Conservation (phyloP, 2,329 filamentous ascomycete genomes). For the Stemphylium lycopersici region DNA sequence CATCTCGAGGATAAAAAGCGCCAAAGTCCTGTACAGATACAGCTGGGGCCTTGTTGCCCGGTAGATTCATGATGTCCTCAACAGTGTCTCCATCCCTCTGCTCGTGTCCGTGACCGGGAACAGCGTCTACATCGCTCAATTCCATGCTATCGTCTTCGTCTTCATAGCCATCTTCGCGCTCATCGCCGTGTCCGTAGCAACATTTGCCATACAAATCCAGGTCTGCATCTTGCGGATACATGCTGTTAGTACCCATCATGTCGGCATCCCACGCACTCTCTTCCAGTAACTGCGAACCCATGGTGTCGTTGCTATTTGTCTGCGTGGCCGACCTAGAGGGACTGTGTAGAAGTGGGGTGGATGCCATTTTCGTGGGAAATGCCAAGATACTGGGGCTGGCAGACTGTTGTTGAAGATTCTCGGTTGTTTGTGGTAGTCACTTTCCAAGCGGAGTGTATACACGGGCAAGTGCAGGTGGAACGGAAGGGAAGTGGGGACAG, state of each 20-base stretch:
- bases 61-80: slow-evolving; percentile 16
- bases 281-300: background rate
- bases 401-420: background rate
- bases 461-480: no score
- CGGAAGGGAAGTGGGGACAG: background rate
- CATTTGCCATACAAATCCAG: background rate
- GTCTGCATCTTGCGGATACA: background rate
- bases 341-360: background rate
- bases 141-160: slow-evolving; percentile 29
- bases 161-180: slow-evolving; percentile 20
- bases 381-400: no score
- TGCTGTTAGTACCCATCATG: background rate
- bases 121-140: slow-evolving; percentile 12
- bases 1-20: background rate
- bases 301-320: background rate
- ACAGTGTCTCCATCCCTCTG: slow-evolving; percentile 2
- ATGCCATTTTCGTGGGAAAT: background rate
- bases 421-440: background rate
- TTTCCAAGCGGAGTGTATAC: background rate
- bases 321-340: background rate
- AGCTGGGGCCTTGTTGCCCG: background rate
- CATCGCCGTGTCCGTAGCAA: slow-evolving; percentile 3
- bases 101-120: background rate
- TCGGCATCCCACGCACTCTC: background rate
- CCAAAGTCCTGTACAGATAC: background rate